Evolutionary conservation across 768 basidiomycete species (phyloP).

Genomic region (Boletus pseudo-olivaceus): DNA sequence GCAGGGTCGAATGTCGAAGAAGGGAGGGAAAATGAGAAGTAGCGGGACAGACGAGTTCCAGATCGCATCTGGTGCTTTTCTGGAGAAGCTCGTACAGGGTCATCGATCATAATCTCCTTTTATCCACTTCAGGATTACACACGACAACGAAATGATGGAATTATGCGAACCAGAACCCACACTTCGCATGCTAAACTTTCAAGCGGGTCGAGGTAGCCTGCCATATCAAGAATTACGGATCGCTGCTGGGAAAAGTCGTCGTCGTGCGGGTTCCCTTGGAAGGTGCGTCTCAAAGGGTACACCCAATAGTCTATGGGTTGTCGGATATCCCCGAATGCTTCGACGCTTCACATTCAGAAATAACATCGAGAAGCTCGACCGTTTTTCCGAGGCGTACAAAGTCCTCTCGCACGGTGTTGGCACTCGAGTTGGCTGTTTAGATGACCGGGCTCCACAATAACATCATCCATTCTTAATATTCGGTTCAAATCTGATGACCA

Average conservation of each 20-base stretch:
- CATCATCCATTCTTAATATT: not conserved
- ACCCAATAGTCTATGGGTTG: not conserved
- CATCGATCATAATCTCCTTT: slow-evolving; percentile 6
- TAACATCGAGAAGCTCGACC: not conserved
- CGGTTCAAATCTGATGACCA: not conserved
- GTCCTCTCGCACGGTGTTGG: not conserved
- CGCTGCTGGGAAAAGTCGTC: not conserved
- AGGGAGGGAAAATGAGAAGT: slow-evolving; percentile 70
- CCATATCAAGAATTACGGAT: not conserved
- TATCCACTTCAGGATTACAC: not conserved
- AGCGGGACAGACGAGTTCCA: slow-evolving; percentile 76
- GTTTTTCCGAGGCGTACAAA: not conserved
- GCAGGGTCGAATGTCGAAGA: slow-evolving; percentile 79
- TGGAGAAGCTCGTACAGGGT: slow-evolving; percentile 54
- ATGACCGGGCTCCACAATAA: not conserved
- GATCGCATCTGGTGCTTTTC: slow-evolving; percentile 57
- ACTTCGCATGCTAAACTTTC: not conserved
- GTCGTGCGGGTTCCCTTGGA: not conserved
- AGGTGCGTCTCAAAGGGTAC: not conserved
- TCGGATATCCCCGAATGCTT: not conserved
- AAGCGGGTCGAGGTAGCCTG: not conserved
- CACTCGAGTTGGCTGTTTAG: not conserved
- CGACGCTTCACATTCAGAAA: not conserved
- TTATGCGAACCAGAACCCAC: not conserved
- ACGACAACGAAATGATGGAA: not conserved